These are phyloP conservation scores for Aphanomyces cochlioides DNA, from an alignment of 352 stramenopile species.

Conservation along the genomic window DNA sequence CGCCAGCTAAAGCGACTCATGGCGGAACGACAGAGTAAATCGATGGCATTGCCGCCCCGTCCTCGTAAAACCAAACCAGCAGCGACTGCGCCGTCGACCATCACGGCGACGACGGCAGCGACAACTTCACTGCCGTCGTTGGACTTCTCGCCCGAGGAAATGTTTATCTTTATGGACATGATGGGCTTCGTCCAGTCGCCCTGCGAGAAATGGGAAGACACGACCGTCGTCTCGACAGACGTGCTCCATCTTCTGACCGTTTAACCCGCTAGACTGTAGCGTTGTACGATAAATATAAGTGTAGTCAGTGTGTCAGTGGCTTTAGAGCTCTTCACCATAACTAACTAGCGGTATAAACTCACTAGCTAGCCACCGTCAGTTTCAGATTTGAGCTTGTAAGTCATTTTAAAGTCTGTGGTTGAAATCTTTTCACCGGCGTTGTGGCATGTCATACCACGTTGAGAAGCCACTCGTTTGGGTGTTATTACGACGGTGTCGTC, in stretches of 20 bases:
- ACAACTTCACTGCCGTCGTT: background rate
- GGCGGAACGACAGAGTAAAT: background rate
- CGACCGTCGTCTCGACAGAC: background rate
- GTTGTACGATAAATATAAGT: background rate
- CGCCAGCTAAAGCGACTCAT: slow-evolving; percentile 19
- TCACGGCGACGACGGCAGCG: background rate
- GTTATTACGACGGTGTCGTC: too few species aligned
- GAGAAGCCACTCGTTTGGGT: too few species aligned
- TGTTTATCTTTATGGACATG: slow-evolving; percentile 10
- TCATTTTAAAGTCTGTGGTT: too few species aligned
- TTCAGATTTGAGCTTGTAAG: too few species aligned
- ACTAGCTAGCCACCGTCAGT: too few species aligned
- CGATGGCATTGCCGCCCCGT: background rate
- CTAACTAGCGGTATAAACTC: too few species aligned
- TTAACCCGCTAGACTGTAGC: background rate
- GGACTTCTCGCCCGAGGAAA: background rate
- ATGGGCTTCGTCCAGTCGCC: background rate
- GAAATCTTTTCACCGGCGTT: too few species aligned
- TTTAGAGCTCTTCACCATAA: too few species aligned
- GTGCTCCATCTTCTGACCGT: background rate
- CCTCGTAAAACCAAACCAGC: background rate
- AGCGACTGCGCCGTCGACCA: background rate
- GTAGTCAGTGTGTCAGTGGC: too few species aligned
- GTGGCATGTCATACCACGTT: too few species aligned
- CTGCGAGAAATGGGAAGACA: background rate